Evolutionary conservation across 805 yeast species (phyloP), one percentile per base, ranked within the genome.

Genomic region (Wickerhamiella vanderwaltii): DNA sequence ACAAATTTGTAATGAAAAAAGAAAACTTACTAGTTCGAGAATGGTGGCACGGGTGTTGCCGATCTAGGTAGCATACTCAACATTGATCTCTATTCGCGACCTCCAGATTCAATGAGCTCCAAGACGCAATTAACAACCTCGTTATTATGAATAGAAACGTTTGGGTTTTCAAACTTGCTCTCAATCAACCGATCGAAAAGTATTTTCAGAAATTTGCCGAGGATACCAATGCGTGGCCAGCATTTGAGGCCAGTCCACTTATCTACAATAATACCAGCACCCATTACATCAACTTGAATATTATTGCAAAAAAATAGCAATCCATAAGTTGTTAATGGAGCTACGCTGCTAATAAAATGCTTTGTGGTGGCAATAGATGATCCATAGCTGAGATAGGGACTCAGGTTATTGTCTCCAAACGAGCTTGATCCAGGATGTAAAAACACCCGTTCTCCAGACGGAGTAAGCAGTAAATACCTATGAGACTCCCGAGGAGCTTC

Each of bases 181-280:
- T 72, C 79, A 43, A 88, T 71, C 0, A 81, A 73, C 15, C 67
- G 63, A 54, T 86, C 94, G 24, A 88, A 59, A 35, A 84, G 56
- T 9, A 61, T 54, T 51, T 94, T 65, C 43, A 88, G 61, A 45
- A 79, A 74, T 44, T 82, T 80, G 23, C 87, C 69, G 35, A 88
- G 62, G 2, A 88, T 94, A 1, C 87, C 97, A 52, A 87, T 84
- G 49, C 91, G 82, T 48, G 94, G 80, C 96, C 96, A 88, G 1
- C 95, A 84, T 47, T 83, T 68, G 9, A 88, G 69, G 0, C 95
- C 93, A 25, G 84, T 61, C 96, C 97, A 87, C n/a, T 70, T 69
- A 50, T 84, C 95, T 43, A 88, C 63, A 6, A 85, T 75, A 26
- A 91, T 72, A 17, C 96, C 96, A 9, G 55, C 48, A 0, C 95